Evolutionary conservation across 2,329 filamentous ascomycete genomes (phyloP).

Genomic region (Torrubiella hemipterigena): DNA sequence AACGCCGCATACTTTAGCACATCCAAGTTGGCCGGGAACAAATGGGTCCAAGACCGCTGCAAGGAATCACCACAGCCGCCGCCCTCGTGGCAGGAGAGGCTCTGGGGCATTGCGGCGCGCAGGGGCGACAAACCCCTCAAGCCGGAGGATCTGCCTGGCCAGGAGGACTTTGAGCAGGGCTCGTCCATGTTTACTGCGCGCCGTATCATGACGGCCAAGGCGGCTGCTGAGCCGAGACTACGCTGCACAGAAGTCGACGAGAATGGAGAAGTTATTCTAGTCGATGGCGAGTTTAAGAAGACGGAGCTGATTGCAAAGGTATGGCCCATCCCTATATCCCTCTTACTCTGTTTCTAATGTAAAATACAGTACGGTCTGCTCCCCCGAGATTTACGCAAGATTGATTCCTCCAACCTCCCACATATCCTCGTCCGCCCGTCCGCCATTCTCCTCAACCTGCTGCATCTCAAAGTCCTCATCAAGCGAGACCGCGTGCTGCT

Average conservation of each 20-base stretch:
- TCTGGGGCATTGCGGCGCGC: slow-evolving; percentile 30
- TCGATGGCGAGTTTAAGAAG: slow-evolving; percentile 96
- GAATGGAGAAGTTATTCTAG: slow-evolving; percentile 79
- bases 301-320: slow-evolving; percentile 93
- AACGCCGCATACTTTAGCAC: no score
- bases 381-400: slow-evolving; percentile 91
- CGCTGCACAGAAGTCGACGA: slow-evolving; percentile 94
- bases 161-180: slow-evolving; percentile 45
- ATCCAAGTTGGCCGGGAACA: no score
- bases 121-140: slow-evolving; percentile 30
- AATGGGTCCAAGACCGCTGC: neutral
- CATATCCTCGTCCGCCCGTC: slow-evolving; percentile 90
- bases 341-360: neutral
- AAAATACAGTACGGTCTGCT: slow-evolving; percentile 69
- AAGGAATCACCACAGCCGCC: slow-evolving; percentile 7
- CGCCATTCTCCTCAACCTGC: slow-evolving; percentile 85
- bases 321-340: slow-evolving; percentile 6
- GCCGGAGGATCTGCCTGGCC: slow-evolving; percentile 46
- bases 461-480: slow-evolving; percentile 93
- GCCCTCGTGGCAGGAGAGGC: slow-evolving; percentile 33
- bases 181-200: slow-evolving; percentile 52
- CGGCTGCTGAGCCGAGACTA: slow-evolving; percentile 71
- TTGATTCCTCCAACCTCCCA: slow-evolving; percentile 89
- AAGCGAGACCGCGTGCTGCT: slow-evolving; percentile 90
- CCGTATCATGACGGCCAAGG: slow-evolving; percentile 60